These are phyloP conservation scores for Rhypophila decipiens DNA, from an alignment of 495 filamentous ascomycete genomes.

Conservation along the genomic window DNA sequence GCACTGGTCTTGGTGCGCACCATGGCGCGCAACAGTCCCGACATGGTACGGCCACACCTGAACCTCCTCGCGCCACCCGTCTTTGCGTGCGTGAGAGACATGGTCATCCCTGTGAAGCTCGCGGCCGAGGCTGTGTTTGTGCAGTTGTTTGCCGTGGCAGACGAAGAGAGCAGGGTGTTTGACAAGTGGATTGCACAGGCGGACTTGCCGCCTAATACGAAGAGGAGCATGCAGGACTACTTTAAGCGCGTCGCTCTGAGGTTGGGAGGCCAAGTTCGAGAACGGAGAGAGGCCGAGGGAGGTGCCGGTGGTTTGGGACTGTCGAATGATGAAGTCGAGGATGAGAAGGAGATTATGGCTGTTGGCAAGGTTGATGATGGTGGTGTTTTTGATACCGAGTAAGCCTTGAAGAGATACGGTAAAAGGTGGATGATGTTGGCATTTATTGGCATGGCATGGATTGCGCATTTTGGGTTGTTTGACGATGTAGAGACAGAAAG, in stretches of 20 bases:
- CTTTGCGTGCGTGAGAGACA: slow-evolving; percentile 84
- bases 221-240: slow-evolving; percentile 93
- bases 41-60: slow-evolving; percentile 74
- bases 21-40: slow-evolving; percentile 65
- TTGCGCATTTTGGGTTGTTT: too few relatives aligned
- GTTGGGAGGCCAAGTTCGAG: slow-evolving; percentile 74
- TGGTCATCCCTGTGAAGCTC: slow-evolving; percentile 93
- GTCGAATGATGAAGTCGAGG: slow-evolving; percentile 82
- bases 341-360: slow-evolving; percentile 93
- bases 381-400: slow-evolving; percentile 44
- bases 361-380: slow-evolving; percentile 87
- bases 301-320: slow-evolving; percentile 79
- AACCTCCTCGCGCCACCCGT: slow-evolving; percentile 70
- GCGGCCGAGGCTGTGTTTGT: slow-evolving; percentile 93
- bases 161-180: slow-evolving; percentile 78
- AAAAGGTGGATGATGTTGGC: not conserved
- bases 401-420: slow-evolving; percentile 13
- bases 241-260: slow-evolving; percentile 88
- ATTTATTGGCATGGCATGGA: not conserved
- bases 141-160: slow-evolving; percentile 86
- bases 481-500: too few relatives aligned
- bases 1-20: slow-evolving; percentile 87
- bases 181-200: slow-evolving; percentile 70
- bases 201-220: slow-evolving; percentile 59
- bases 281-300: slow-evolving; percentile 83